Base-by-base conservation (phyloP, 176 grass and related monocot genomes). In the Pontederia paniculata region DNA sequence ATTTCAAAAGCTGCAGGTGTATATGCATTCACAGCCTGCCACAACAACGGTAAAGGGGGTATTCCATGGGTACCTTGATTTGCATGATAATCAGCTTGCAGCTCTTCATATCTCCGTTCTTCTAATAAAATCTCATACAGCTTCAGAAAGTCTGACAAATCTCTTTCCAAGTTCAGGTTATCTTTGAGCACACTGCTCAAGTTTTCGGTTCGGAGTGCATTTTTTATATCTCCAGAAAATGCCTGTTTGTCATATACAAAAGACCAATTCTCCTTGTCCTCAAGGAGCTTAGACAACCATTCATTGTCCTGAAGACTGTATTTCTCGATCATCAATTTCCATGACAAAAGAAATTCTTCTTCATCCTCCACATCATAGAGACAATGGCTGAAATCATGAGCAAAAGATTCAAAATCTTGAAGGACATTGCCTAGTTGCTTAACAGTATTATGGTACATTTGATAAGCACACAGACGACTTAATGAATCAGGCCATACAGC, bases 1-100 rank as follows among this genome's bases (percentile, higher is more conserved):
- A 83, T 73, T 56, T 80, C 74, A 58, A 81, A 85, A 28, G 58
- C 56, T 19, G 58, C 69, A 60, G 85, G 82, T 45, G 91, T 83
- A 62, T 96, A 96, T 45, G 80, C 62, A 70, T 54, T 89, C 49
- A 74, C 82, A 77, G 82, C 91, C 44, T 84, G 79, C 91, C 91
- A 96, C 54, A 96, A 66, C 44, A 96, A 70, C 68, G 54, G 70
- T 58, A 74, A 42, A 43, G 73, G 48, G 73, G 76, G 71, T 65
- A 78, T 55, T 76, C 85, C 66, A 8, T 55, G 64, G n/a, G 45
- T 61, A 64, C 73, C 80, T 76, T 77, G 74, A 63, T 73, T 81
- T 42, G 71, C 74, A 57, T 89, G 76, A 60, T 86, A 78, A 96
- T 96, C 85, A 80, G 70, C 78, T 62, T 84, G 78, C 51, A 83